Conservation (phyloP, 768 basidiomycete genomes). For the Lactarius trivialis region DNA sequence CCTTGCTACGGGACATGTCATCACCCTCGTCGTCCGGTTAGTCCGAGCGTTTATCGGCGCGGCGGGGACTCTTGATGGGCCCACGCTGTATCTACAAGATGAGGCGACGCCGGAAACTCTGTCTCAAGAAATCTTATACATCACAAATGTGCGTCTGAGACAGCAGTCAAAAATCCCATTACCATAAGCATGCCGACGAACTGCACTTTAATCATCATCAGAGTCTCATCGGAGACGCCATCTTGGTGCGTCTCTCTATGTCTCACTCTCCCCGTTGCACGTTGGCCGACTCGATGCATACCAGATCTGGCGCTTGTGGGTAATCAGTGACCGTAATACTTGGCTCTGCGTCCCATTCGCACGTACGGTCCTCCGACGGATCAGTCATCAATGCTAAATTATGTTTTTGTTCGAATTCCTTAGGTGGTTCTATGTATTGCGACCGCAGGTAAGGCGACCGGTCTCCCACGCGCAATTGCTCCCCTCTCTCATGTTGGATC, state of each 20-base stretch:
- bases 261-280: not conserved
- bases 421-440: not conserved
- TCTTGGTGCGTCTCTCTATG: slow-evolving; percentile 1
- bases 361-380: not conserved
- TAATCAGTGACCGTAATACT: slow-evolving; percentile 12
- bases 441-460: not conserved
- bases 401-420: not conserved
- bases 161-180: not conserved
- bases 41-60: slow-evolving; percentile 1
- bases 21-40: slow-evolving; percentile 8
- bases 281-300: not conserved
- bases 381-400: not conserved
- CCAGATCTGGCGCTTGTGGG: slow-evolving; percentile 19
- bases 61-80: not conserved
- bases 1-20: slow-evolving; percentile 12
- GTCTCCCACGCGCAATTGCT: no score
- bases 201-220: not conserved
- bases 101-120: slow-evolving; percentile 6
- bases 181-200: not conserved
- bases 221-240: slow-evolving; percentile 17
- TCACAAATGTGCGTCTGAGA: slow-evolving; percentile 4
- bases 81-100: not conserved
- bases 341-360: slow-evolving; percentile 11
- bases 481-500: not conserved
- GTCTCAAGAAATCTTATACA: slow-evolving; percentile 6